Evolutionary conservation across 2,329 filamentous ascomycete genomes (phyloP), one percentile per base, ranked within the genome.

Genomic region (Calycina herbarum): DNA sequence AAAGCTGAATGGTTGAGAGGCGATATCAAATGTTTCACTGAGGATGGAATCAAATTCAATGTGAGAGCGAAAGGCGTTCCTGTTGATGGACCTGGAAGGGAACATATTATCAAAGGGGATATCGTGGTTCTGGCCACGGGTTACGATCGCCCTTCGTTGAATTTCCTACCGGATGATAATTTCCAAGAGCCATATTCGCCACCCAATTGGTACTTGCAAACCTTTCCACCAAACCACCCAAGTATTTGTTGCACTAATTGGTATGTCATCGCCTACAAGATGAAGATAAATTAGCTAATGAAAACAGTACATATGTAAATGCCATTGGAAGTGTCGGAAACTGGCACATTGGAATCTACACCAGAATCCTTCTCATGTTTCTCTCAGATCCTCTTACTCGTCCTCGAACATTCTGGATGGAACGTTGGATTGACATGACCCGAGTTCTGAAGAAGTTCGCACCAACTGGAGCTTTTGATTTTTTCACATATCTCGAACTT

Each of bases 281-380:
- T 70, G 69, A n/a, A 35, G 13, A 17, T 29, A 13, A 51, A 38
- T 24, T 3, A 35, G 27, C 24, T 42, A 17, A 29, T 35, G 4
- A 62, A 33, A n/a, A 33, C 45, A 65, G 61, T 58, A 95, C 92
- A 0, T 96, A 94, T 70, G 81, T 93, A 64, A 87, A 90, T 63
- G 92, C 88, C 3, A 94, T 95, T 65, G 92, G 91, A 0, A 90
- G 89, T 0, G 91, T 95, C 1, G 90, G 92, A 0, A 94, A 95
- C 76, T 94, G 91, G 84, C 92, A 96, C 73, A 94, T 96, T 57
- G 93, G 92, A 4, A 94, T 96, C 72, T 96, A 95, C 79, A 96
- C 92, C 0, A 84, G 93, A 5, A 90, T 96, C 68, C 80, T 96
- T 6, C 85, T 96, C 71, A 94, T 95, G 91, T 95, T 95, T 75